A percentile compares a stretch with the other conserved stretches of the same genome.
Evolutionary conservation across 331 rosid genomes (phyloP).

Genomic region (Erythrophleum ivorense): DNA sequence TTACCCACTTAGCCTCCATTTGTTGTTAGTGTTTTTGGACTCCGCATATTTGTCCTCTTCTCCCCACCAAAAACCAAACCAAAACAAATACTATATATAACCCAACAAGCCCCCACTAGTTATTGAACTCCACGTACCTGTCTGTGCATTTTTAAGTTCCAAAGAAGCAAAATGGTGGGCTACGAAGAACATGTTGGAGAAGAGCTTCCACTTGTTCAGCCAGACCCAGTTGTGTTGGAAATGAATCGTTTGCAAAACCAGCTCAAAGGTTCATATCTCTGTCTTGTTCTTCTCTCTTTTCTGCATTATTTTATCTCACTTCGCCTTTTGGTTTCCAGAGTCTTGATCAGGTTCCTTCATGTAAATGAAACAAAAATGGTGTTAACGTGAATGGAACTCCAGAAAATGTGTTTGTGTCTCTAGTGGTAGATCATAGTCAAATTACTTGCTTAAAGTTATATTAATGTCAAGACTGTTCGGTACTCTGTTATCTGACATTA

Average conservation of each 20-base stretch:
- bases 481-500: neutral
- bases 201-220: conserved; percentile 54
- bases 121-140: conserved; percentile 7
- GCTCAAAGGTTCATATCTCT: conserved; percentile 62
- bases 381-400: neutral
- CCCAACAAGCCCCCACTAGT: neutral
- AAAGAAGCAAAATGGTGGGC: conserved; percentile 54
- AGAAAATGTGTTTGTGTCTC: neutral
- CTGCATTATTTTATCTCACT: conserved; percentile 1
- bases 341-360: conserved; percentile 28
- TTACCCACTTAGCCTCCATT: conserved; percentile 30
- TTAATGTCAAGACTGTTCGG: neutral
- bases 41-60: conserved; percentile 26
- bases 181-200: conserved; percentile 56
- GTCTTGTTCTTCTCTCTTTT: conserved; percentile 16
- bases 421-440: neutral
- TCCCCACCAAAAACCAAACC: conserved; percentile 21
- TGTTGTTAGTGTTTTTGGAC: conserved; percentile 44
- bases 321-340: neutral
- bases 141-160: conserved; percentile 24
- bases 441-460: neutral
- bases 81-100: conserved; percentile 39
- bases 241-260: conserved; percentile 75
- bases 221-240: conserved; percentile 70
- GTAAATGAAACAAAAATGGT: neutral